These are phyloP conservation scores for Pisolithus tinctorius DNA, from an alignment of 768 basidiomycete genomes.

Conservation along the genomic window DNA sequence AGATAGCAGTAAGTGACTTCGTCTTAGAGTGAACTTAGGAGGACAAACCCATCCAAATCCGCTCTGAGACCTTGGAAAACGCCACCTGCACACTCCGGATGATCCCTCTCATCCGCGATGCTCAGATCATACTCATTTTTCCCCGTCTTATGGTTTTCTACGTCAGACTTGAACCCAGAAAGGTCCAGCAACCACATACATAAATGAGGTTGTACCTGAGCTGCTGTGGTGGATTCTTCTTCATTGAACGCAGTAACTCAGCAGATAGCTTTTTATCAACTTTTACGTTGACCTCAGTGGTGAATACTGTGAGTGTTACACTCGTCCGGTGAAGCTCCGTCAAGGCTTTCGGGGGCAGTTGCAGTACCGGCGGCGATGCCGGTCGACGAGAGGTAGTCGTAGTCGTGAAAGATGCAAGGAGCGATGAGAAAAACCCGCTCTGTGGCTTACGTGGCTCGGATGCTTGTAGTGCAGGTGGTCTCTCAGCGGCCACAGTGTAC, in stretches of 20 bases:
- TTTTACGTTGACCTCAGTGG: conserved; percentile 45
- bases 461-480: conserved; percentile 35
- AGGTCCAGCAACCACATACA: conserved; percentile 33
- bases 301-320: conserved; percentile 29
- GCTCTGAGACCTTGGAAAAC: conserved; percentile 85
- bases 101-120: conserved; percentile 56
- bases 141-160: conserved; percentile 48
- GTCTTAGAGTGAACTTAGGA: conserved; percentile 6
- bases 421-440: conserved; percentile 43
- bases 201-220: conserved; percentile 84
- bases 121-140: conserved; percentile 77
- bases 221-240: conserved; percentile 81
- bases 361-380: conserved; percentile 4
- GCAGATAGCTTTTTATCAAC: conserved; percentile 57
- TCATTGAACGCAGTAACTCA: conserved; percentile 86
- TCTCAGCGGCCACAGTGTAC: conserved; percentile 60
- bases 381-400: conserved; percentile 9
- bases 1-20: conserved; percentile 9
- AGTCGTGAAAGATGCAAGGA: conserved; percentile 19
- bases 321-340: conserved; percentile 16
- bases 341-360: conserved; percentile 17
- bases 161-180: neutral
- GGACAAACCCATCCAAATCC: conserved; percentile 69
- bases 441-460: conserved; percentile 23
- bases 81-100: conserved; percentile 49